Base-by-base conservation (phyloP, 225 moss, liverwort and hornwort genomes). In the Physcomitrium patens region DNA sequence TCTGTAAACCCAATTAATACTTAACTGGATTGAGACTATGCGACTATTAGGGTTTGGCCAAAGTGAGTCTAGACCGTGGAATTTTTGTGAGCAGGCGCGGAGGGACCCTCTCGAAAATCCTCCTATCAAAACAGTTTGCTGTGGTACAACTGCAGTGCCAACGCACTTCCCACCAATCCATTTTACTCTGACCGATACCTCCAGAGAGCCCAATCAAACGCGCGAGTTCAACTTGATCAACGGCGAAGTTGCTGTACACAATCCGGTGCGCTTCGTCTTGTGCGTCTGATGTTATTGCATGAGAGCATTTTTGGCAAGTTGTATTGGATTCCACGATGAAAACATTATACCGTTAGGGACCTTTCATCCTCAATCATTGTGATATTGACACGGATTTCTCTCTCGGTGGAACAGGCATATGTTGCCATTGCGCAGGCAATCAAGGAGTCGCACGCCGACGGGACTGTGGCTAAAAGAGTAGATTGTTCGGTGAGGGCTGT, bases 131-230 rank as follows among this genome's bases (percentile, higher is more conserved):
- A 54, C 58, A 19, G 75, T 80, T 24, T 80, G 75, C 70, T 73
- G 70, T n/a, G 80, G 75, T 24, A 80, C 80, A 5, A 42, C 75
- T 10, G 80, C 80, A 10, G 58, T 66, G 27, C 73, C 79, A 50
- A 79, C 79, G 20, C 84, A 52, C 79, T 60, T 87, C 46, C 84
- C 87, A 37, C 74, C 88, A 16, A 59, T 76, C 23, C 76, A 76
- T 26, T 80, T 80, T 42, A 66, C 70, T 16, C 59, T 76, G 15
- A 75, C 70, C 23, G 76, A 80, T 13, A 59, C 50, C 19, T 57
- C 58, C 12, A 57, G 26, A 10, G 65, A 48, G 1, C 70, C 75
- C 55, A 47, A 49, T 24, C 37, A 56, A 69, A 69, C 69, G 43
- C 75, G 80, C 37, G 80, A 75, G 17, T 76, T 65, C 51, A 80